These are phyloP conservation scores for Kazachstania africana DNA, from an alignment of 805 yeast genomes.

Conservation along the genomic window DNA sequence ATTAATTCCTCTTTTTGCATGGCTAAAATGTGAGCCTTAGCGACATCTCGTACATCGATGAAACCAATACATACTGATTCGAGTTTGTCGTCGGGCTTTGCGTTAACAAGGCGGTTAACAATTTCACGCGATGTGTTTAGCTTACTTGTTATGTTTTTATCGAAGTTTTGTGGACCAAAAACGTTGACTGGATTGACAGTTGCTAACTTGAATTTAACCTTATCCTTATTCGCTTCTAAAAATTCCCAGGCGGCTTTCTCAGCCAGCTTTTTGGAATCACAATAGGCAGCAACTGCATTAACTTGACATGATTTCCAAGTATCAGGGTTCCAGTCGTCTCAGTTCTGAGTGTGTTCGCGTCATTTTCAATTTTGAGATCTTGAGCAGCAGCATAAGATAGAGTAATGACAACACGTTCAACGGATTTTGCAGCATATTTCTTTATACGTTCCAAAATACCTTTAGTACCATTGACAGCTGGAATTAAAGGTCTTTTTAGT, in stretches of 20 bases:
- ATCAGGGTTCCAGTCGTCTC: conserved; percentile 29
- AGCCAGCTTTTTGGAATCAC: conserved; percentile 40
- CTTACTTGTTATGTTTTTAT: conserved; percentile 24
- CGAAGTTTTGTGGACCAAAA: conserved; percentile 41
- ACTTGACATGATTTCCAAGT: conserved; percentile 16
- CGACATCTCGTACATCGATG: conserved; percentile 52
- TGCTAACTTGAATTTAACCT: conserved; percentile 29
- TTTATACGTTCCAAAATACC: neutral
- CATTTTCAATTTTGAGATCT: neutral
- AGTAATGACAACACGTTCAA: neutral
- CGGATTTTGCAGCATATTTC: neutral
- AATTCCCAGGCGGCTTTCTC: conserved; percentile 48
- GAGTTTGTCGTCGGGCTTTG: conserved; percentile 19
- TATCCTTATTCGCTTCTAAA: conserved; percentile 25
- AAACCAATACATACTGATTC: conserved; percentile 18
- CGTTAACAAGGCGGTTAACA: conserved; percentile 23
- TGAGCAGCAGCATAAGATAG: neutral
- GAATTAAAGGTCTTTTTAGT: neutral
- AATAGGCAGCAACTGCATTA: conserved; percentile 20
- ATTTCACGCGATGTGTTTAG: conserved; percentile 28
- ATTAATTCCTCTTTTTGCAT: conserved; percentile 28
- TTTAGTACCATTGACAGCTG: neutral
- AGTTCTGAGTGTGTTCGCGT: conserved; percentile 9
- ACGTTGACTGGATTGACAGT: conserved; percentile 34
- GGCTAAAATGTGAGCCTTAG: conserved; percentile 41